These are phyloP conservation scores for Torrubiella hemipterigena DNA, from an alignment of 2,329 filamentous ascomycete species.

Conservation along the genomic window DNA sequence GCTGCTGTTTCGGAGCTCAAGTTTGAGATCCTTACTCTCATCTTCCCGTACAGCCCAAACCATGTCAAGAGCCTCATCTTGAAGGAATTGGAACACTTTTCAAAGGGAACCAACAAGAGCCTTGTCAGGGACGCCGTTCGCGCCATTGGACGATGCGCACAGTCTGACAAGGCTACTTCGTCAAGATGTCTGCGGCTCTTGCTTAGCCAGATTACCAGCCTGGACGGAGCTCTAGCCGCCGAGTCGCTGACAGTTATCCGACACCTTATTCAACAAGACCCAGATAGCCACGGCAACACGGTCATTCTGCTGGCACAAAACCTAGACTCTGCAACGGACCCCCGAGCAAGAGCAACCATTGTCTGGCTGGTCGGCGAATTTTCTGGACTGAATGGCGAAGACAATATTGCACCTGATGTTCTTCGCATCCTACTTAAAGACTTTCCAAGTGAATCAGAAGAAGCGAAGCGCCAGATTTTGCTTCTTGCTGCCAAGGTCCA, in stretches of 20 bases:
- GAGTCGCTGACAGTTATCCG: slow-evolving; percentile 92
- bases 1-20: slow-evolving; percentile 83
- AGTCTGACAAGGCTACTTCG: slow-evolving; percentile 59
- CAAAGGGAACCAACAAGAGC: slow-evolving; percentile 57
- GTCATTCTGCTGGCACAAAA: slow-evolving; percentile 85
- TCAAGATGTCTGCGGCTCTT: slow-evolving; percentile 72
- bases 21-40: slow-evolving; percentile 77
- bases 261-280: slow-evolving; percentile 88
- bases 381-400: slow-evolving; percentile 62
- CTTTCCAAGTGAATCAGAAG: slow-evolving; percentile 73
- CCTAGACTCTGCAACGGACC: slow-evolving; percentile 75
- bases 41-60: slow-evolving; percentile 71
- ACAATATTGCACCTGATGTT: slow-evolving; percentile 89
- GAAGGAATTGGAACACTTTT: slow-evolving; percentile 90
- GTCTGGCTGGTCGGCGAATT: slow-evolving; percentile 98
- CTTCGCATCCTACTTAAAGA: slow-evolving; percentile 76
- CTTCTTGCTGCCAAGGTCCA: slow-evolving; percentile 95
- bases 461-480: slow-evolving; percentile 83
- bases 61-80: slow-evolving; percentile 78
- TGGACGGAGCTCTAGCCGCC: slow-evolving; percentile 78
- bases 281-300: slow-evolving; percentile 67
- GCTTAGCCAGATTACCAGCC: slow-evolving; percentile 74
- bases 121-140: slow-evolving; percentile 82
- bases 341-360: slow-evolving; percentile 84
- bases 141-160: slow-evolving; percentile 87